These are phyloP conservation scores for Chalciporus piperatoides DNA, from an alignment of 1,284 basidiomycete genomes.

Conservation along the genomic window DNA sequence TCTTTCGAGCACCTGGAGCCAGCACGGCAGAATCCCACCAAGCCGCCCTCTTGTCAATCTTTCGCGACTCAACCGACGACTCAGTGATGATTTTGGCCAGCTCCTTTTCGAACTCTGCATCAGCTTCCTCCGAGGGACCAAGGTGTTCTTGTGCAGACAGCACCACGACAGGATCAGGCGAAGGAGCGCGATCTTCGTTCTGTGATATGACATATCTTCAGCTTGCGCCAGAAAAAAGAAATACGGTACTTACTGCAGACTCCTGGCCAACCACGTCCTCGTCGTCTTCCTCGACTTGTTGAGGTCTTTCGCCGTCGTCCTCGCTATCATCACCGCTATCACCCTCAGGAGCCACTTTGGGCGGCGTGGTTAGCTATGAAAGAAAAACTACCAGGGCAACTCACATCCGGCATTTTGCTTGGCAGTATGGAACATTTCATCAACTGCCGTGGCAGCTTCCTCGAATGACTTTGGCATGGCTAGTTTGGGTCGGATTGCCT, in stretches of 20 bases:
- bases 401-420: slow-evolving; percentile 58
- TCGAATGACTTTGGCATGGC: slow-evolving; percentile 68
- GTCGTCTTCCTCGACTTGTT: slow-evolving; percentile 55
- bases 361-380: slow-evolving; percentile 8
- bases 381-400: slow-evolving; percentile 19
- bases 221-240: background rate
- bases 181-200: slow-evolving; percentile 65
- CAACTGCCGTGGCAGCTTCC: slow-evolving; percentile 83
- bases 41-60: slow-evolving; percentile 80
- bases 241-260: slow-evolving; percentile 46
- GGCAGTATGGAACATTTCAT: slow-evolving; percentile 77
- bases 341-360: slow-evolving; percentile 44
- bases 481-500: slow-evolving; percentile 81
- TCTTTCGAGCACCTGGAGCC: slow-evolving; percentile 59
- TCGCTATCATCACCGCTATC: slow-evolving; percentile 73
- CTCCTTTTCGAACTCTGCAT: slow-evolving; percentile 93
- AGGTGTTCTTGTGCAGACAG: slow-evolving; percentile 64
- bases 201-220: slow-evolving; percentile 27
- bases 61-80: slow-evolving; percentile 75
- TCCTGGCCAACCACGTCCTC: slow-evolving; percentile 43
- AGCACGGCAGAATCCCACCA: slow-evolving; percentile 85
- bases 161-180: slow-evolving; percentile 73
- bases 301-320: slow-evolving; percentile 55
- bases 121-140: slow-evolving; percentile 82
- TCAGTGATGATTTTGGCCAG: slow-evolving; percentile 94